Base-by-base conservation (phyloP, 192 early-diverging fungal genomes). In the Phlyctochytrium planicorne region DNA sequence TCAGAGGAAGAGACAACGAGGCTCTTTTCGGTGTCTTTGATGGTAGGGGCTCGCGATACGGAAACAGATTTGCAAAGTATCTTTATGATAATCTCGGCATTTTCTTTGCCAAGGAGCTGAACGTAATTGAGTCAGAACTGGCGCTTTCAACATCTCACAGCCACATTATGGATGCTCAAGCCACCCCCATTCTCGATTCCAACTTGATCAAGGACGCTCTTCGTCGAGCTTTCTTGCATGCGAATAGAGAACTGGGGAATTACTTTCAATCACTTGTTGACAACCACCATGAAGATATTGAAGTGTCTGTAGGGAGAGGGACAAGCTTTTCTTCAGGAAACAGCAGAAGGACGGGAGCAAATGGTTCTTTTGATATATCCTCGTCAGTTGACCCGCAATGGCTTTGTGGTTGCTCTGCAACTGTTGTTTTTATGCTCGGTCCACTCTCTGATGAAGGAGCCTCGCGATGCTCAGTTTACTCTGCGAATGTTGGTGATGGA, bases 21-120 rank as follows among this genome's bases (percentile, higher is more conserved):
- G 90, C 88, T 33, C 65, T 96, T 0, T 94, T 96, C 82, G 94
- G 90, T 3, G 67, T 96, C 3, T 96, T 94, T 77, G 91, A 96
- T 63, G 90, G 91, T 20, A 75, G 84, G 27, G 84, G 84, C 53
- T 74, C 90, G 68, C 56, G 62, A 23, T 80, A 86, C 27, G 76
- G 80, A 10, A 67, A 72, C 0, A 75, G 77, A 47, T 77, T 71
- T 40, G 80, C 84, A 2, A 88, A 85, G 53, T 87, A 91, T 37
- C 75, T 94, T 24, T 88, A 89, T 65, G 91, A 93, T 66, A 76
- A 80, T 60, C 85, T 93, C 40, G 77, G 82, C 3, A 76, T 77
- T 25, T 80, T 82, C 64, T 86, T 95, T 53, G 87, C 81, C 33
- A 80, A 83, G 1, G 91, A 95, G 72, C 79, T 95, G 17, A 84